Evolutionary conservation across 495 filamentous ascomycete genomes (phyloP).

Genomic region (Aspergillus indologenus): DNA sequence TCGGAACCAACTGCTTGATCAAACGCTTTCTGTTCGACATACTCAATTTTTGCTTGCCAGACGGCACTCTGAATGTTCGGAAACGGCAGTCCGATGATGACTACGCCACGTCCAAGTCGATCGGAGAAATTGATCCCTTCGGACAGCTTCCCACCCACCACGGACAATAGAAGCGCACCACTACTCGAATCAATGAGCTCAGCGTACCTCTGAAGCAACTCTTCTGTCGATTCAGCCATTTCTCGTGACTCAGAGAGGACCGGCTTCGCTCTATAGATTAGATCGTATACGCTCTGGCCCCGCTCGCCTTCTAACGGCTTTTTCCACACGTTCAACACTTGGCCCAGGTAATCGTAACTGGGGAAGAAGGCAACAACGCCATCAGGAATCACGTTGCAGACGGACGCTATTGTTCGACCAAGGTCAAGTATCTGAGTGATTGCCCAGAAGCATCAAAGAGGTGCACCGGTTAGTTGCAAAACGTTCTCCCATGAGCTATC

Average conservation of each 20-base stretch:
- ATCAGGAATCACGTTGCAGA: conserved; percentile 74
- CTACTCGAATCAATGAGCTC: conserved; percentile 60
- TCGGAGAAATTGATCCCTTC: conserved; percentile 99
- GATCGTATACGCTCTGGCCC: conserved; percentile 27
- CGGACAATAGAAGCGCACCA: conserved; percentile 82
- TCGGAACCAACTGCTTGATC: conserved; percentile 38
- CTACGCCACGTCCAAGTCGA: conserved; percentile 77
- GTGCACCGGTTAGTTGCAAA: background rate
- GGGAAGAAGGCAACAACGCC: conserved; percentile 97
- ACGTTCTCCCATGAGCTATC: background rate
- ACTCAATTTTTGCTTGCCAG: conserved; percentile 87
- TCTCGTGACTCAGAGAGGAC: conserved; percentile 65
- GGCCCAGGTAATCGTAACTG: conserved; percentile 83
- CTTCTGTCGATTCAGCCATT: conserved; percentile 50
- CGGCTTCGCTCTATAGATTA: conserved; percentile 57
- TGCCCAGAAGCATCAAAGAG: background rate
- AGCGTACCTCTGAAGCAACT: conserved; percentile 68
- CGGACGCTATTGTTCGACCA: conserved; percentile 65
- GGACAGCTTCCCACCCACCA: conserved; percentile 92
- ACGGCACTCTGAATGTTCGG: conserved; percentile 86
- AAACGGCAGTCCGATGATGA: conserved; percentile 89
- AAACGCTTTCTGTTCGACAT: conserved; percentile 70
- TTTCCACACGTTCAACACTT: conserved; percentile 68
- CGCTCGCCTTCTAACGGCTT: conserved; percentile 29
- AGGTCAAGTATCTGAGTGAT: conserved; percentile 65